Percentiles rank a stretch among this genome's conserved stretches.
phyloP scores from a whole-genome alignment of 164 flowering plant species.

The Tetrastigma voinierianum region DNA sequence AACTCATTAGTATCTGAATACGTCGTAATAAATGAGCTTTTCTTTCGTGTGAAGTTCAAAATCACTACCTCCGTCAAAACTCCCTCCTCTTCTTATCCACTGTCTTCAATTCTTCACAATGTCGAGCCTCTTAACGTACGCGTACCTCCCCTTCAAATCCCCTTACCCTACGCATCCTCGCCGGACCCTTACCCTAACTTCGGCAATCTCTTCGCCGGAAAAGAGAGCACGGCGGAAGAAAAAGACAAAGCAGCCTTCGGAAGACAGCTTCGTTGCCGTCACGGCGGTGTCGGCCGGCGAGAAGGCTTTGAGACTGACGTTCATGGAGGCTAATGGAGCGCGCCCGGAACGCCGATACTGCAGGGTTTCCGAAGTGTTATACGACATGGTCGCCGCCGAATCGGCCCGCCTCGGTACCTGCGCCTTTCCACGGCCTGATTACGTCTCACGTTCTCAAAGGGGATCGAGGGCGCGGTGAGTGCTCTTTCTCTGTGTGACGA shows the following conservation, averaged over 20 bases:
- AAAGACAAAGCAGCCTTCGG: constrained; percentile 25
- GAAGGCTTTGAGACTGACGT: constrained; percentile 62
- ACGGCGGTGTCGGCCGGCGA: constrained; percentile 48
- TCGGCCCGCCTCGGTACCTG: constrained; percentile 78
- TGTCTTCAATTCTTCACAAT: constrained; percentile 10
- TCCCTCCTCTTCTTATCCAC: constrained; percentile 14
- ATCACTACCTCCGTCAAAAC: neutral
- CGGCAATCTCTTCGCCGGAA: constrained; percentile 29
- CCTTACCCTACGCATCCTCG: constrained; percentile 11
- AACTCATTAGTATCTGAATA: too few species aligned
- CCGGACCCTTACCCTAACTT: constrained; percentile 8
- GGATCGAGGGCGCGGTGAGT: constrained; percentile 80
- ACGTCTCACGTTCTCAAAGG: constrained; percentile 67
- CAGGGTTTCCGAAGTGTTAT: constrained; percentile 71
- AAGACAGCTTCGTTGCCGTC: constrained; percentile 15
- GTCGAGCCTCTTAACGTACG: constrained; percentile 20
- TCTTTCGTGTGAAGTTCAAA: neutral
- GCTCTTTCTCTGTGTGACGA: too few species aligned
- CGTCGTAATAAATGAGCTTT: too few species aligned
- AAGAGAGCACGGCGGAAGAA: constrained; percentile 25
- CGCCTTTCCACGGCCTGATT: constrained; percentile 86
- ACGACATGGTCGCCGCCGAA: constrained; percentile 96
- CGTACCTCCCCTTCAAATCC: constrained; percentile 5
- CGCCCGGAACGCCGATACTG: constrained; percentile 55
- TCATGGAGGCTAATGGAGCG: constrained; percentile 90